A percentile compares a stretch with the other conserved stretches of the same genome.
phyloP scores from a whole-genome alignment of 2,329 filamentous ascomycete genomes.

The Ophiostoma pallidulum region DNA sequence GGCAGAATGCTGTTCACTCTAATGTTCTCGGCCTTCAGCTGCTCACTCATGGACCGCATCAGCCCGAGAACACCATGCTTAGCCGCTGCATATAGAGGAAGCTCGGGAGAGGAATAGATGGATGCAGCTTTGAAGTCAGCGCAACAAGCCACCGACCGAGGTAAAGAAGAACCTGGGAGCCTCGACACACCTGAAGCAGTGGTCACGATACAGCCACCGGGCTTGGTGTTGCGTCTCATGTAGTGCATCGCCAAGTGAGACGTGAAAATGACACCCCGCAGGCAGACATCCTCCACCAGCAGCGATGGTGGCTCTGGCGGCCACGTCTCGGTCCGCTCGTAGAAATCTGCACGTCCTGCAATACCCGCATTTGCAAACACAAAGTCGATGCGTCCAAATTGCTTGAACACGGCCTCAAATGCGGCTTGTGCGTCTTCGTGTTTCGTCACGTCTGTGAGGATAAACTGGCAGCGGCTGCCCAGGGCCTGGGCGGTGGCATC shows the following conservation, averaged over 20 bases:
- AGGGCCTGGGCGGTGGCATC: background rate
- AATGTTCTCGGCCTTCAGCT: too few species aligned
- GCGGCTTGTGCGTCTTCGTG: conserved; percentile 24
- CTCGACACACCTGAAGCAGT: too few species aligned
- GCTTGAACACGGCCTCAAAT: conserved; percentile 25
- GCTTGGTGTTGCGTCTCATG: background rate
- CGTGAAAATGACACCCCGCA: background rate
- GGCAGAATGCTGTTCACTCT: too few species aligned
- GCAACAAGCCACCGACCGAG: too few species aligned
- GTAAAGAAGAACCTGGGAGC: too few species aligned
- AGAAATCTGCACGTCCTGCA: background rate
- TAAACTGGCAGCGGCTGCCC: conserved; percentile 2
- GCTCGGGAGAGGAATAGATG: conserved; percentile 1
- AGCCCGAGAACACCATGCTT: too few species aligned
- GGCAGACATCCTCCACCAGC: background rate
- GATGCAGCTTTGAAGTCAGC: too few species aligned
- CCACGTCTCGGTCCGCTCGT: background rate
- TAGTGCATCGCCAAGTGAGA: background rate
- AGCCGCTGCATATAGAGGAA: background rate
- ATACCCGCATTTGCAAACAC: conserved; percentile 8
- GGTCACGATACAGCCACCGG: background rate
- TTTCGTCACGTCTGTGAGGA: background rate
- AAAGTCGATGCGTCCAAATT: conserved; percentile 21
- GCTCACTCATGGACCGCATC: too few species aligned
- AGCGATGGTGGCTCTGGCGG: too few species aligned